Evolutionary conservation across 176 grass and related monocot species (phyloP).

Genomic region (Areca catechu): DNA sequence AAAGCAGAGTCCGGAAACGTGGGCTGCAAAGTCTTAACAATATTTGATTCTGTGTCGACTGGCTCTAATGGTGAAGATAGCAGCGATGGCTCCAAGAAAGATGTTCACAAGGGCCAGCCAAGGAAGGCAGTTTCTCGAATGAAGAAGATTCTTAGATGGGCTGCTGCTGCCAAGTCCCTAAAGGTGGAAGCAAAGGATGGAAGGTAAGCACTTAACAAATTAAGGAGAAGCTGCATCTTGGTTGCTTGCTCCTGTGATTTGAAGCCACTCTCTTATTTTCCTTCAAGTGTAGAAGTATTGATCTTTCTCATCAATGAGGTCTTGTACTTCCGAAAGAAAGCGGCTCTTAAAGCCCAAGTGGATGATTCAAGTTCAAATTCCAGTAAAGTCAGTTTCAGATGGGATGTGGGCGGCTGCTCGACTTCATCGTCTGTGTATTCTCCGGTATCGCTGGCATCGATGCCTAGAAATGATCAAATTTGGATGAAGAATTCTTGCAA

Average conservation of each 20-base stretch:
- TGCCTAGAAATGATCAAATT: neutral
- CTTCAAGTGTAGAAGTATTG: neutral
- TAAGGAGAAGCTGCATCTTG: too few species aligned
- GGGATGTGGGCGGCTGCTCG: constrained; percentile 34
- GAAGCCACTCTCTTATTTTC: too few species aligned
- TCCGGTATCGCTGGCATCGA: neutral
- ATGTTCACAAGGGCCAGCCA: neutral
- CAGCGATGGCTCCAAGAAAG: constrained; percentile 13
- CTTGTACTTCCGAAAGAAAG: constrained; percentile 18
- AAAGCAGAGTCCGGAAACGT: constrained; percentile 12
- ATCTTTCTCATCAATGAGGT: constrained; percentile 7
- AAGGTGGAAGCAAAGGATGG: constrained; percentile 24
- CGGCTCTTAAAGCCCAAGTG: neutral
- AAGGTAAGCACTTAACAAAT: neutral
- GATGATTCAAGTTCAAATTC: constrained; percentile 23
- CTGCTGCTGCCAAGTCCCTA: constrained; percentile 9
- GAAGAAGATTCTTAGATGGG: neutral
- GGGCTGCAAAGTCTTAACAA: neutral
- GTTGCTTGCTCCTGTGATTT: too few species aligned
- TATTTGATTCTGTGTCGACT: neutral
- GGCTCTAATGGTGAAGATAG: neutral
- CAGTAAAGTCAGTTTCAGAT: constrained; percentile 34
- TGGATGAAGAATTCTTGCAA: neutral
- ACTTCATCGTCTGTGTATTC: constrained; percentile 16
- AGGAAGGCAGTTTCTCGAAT: neutral